Percentiles rank a stretch among this genome's conserved stretches.
phyloP scores from a whole-genome alignment of 192 early-diverging fungal genomes.

The Rhizoclosmatium sp. region DNA sequence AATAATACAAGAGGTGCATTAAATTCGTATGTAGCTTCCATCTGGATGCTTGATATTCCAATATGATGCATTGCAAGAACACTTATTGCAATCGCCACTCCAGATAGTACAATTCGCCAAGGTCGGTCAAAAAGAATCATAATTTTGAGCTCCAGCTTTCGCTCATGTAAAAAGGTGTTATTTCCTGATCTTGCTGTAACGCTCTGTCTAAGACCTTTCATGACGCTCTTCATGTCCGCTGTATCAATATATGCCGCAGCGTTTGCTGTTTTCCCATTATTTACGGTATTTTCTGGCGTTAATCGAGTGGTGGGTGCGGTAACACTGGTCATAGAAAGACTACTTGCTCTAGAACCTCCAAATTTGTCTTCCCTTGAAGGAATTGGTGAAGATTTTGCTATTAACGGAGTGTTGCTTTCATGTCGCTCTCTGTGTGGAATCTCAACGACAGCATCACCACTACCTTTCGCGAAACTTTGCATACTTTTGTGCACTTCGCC shows the following conservation, averaged over 20 bases:
- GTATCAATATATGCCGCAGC: neutral
- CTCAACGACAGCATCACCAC: too few relatives aligned
- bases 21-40: slow-evolving; percentile 4
- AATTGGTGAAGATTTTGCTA: too few relatives aligned
- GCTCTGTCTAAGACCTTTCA: neutral
- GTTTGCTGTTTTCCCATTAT: neutral
- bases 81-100: neutral
- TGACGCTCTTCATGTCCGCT: neutral
- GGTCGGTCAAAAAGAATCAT: slow-evolving; percentile 7
- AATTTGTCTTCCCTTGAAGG: too few relatives aligned
- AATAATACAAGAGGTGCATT: neutral
- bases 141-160: neutral
- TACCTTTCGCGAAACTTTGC: too few relatives aligned
- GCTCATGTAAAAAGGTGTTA: neutral
- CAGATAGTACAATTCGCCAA: slow-evolving; percentile 4
- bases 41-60: slow-evolving; percentile 8
- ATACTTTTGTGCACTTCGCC: too few relatives aligned
- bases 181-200: neutral
- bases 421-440: too few relatives aligned
- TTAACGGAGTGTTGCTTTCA: too few relatives aligned
- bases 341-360: too few relatives aligned
- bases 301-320: neutral
- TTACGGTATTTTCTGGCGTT: neutral
- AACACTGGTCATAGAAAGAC: neutral
- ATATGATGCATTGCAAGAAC: slow-evolving; percentile 15